These are phyloP conservation scores for Asclepias syriaca DNA, from an alignment of 257 asterid species.

Conservation along the genomic window DNA sequence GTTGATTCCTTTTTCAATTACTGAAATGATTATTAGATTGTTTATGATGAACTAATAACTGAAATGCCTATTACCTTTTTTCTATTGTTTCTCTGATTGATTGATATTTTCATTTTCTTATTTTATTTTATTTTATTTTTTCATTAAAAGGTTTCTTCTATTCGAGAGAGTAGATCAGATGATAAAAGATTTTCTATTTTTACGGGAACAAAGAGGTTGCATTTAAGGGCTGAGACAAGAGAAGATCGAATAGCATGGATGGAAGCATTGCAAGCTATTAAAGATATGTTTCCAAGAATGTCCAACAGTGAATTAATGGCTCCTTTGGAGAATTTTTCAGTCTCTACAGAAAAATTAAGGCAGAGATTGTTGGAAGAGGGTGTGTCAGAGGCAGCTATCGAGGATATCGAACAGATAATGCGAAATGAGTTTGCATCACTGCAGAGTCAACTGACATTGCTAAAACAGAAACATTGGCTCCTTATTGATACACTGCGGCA, in stretches of 20 bases:
- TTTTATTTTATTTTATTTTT: not conserved
- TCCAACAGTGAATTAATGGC: conserved; percentile 96
- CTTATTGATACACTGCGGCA: conserved; percentile 79
- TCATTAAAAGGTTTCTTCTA: conserved; percentile 68
- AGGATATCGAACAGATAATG: conserved; percentile 81
- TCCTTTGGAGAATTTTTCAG: conserved; percentile 52
- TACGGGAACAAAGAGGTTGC: conserved; percentile 93
- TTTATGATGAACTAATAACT: not conserved
- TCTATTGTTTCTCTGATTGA: conserved; percentile 12
- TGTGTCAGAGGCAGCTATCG: conserved; percentile 56
- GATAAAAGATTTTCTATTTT: conserved; percentile 88
- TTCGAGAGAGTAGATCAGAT: conserved; percentile 84
- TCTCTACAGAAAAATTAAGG: conserved; percentile 77
- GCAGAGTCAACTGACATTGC: conserved; percentile 65
- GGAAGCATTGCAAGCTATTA: conserved; percentile 88
- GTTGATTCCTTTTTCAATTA: not conserved
- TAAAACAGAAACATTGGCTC: conserved; percentile 85
- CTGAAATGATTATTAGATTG: not conserved
- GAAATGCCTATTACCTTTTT: not conserved
- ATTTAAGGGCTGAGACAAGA: conserved; percentile 79
- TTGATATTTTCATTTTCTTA: conserved; percentile 9
- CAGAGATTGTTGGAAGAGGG: conserved; percentile 73
- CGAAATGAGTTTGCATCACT: conserved; percentile 68
- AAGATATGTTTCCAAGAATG: conserved; percentile 91
- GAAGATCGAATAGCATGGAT: conserved; percentile 79